phyloP scores from a whole-genome alignment of 2,329 filamentous ascomycete genomes.

The Ramularia endophylla region DNA sequence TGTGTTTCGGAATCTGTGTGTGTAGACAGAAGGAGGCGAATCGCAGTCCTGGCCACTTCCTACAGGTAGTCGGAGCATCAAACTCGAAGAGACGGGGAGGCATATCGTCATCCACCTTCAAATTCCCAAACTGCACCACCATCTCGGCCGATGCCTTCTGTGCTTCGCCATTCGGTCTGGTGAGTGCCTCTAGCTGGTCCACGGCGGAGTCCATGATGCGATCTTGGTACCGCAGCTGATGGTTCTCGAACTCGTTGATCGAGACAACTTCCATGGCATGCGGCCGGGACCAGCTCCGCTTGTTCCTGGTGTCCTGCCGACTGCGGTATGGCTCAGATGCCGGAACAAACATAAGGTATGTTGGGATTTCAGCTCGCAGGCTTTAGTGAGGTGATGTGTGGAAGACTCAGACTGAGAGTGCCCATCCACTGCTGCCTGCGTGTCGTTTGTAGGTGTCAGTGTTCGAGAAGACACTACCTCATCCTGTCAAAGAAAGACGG shows the following conservation, averaged over 20 bases:
- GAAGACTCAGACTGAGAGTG: no score
- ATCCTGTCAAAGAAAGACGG: no score
- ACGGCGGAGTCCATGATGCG: constrained; percentile 12
- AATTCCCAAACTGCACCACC: constrained; percentile 11
- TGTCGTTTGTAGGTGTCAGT: no score
- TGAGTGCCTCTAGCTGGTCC: constrained; percentile 16
- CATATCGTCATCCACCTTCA: constrained; percentile 6
- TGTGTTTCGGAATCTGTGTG: constrained; percentile 9
- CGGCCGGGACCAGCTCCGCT: not conserved
- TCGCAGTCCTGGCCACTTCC: constrained; percentile 13
- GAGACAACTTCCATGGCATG: constrained; percentile 10
- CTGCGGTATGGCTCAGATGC: no score
- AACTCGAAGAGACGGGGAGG: constrained; percentile 12
- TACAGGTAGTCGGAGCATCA: constrained; percentile 13
- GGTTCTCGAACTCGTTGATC: constrained; percentile 13
- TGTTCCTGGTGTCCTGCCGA: no score
- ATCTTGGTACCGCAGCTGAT: constrained; percentile 9
- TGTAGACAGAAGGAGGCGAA: constrained; percentile 16
- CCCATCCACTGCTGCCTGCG: no score
- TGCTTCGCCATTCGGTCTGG: constrained; percentile 4
- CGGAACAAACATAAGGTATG: no score
- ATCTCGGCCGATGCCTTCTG: constrained; percentile 7
- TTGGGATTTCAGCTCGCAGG: no score
- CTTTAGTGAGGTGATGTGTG: no score
- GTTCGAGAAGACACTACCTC: no score